Evolutionary conservation across 345 rosid genomes (phyloP), one percentile per base, ranked within the genome.

Genomic region (Salix caprea): DNA sequence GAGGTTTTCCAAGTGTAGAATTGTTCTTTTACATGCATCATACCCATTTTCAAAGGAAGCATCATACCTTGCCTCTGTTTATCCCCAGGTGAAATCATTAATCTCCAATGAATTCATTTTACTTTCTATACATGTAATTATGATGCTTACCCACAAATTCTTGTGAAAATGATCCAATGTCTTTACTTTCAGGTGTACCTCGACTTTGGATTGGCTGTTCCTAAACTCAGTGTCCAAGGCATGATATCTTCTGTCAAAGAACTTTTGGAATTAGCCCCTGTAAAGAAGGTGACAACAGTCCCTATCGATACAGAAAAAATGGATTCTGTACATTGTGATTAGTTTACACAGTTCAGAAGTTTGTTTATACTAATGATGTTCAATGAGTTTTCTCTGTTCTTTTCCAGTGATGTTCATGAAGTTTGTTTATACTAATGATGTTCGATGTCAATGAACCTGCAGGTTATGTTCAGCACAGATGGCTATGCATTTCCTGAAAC

Each of bases 401-500:
- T 44, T 44, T 11, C 50, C 50, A 44, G 13, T 13, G 16, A 44
- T 44, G 50, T 13, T 13, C 50, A 13, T 13, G 50, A 44, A 44
- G 50, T 44, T 44, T 44, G 15, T 44, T 2, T 46, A 46, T 62
- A 54, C 37, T 78, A 34, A 69, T 46, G 21, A 39, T 79, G 48
- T 50, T 71, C 79, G 74, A 75, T 72, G 30, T 32, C 82, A 71
- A 77, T 50, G 77, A 73, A 75, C 5, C 81, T 89, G 82, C 91
- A 96, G 99, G 93, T 96, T 74, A 96, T 96, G 99, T 93, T 93
- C 90, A 96, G 98, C 84, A 93, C 91, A 6, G 99, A 96, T 87
- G 99, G 94, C 16, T 89, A 86, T 90, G 99, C 96, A 30, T 89
- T 86, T 83, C 99, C 97, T 37, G 98, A 96, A 82, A 88, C 96